A percentile compares a stretch with the other conserved stretches of the same genome.
phyloP scores from a whole-genome alignment of 176 grass and related monocot species.

The Poa pratensis region DNA sequence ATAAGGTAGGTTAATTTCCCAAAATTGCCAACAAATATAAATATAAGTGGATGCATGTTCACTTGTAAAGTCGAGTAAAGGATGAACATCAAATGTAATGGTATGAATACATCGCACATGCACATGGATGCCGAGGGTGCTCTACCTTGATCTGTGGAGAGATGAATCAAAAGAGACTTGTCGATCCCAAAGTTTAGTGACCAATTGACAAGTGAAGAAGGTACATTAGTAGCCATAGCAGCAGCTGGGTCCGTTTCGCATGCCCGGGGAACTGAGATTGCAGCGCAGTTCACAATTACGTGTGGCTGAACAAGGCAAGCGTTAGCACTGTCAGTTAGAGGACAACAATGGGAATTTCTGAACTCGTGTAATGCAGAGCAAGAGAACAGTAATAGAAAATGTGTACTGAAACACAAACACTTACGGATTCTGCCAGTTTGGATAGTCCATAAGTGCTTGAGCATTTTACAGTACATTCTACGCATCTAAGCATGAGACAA shows the following conservation, averaged over 20 bases:
- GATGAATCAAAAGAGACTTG: conserved; percentile 73
- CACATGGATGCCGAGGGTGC: too few relatives aligned
- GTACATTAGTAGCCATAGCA: conserved; percentile 78
- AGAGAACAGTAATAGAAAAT: neutral
- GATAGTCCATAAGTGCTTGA: neutral
- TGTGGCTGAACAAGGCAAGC: conserved; percentile 56
- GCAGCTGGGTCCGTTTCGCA: conserved; percentile 73
- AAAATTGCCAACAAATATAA: neutral
- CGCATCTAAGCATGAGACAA: neutral
- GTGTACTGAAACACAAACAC: neutral
- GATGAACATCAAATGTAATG: neutral
- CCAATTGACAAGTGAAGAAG: conserved; percentile 76
- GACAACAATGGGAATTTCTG: neutral
- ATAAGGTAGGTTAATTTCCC: neutral
- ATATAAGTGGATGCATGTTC: neutral
- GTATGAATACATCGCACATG: neutral
- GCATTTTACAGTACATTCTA: neutral
- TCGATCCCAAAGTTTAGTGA: conserved; percentile 50
- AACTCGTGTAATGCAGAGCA: neutral
- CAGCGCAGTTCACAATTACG: conserved; percentile 84
- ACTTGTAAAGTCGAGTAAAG: neutral
- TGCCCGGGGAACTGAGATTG: conserved; percentile 77
- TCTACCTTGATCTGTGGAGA: conserved; percentile 92
- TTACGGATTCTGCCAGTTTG: neutral
- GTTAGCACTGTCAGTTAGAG: neutral